Evolutionary conservation across 2,329 filamentous ascomycete species (phyloP), one percentile per base, ranked within the genome.

Genomic region (Calycina marina): DNA sequence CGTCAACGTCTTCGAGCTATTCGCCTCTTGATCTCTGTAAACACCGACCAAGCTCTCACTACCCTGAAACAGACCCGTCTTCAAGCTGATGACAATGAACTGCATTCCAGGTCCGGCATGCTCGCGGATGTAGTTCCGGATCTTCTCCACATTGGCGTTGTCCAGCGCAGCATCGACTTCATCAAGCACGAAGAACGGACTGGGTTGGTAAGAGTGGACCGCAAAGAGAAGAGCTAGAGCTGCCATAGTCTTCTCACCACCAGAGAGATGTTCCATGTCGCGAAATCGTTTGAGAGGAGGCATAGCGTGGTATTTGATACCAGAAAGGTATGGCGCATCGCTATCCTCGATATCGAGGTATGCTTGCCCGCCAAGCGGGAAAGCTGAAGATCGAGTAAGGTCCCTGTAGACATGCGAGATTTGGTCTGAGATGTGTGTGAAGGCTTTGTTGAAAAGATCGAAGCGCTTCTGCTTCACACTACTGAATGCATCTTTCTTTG

Each of bases 271-370:
- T 56, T 98, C 90, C 90, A 98, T 98, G 56, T 98, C 92, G 47
- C 90, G 73, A 70, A 98, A 98, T 28, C 90, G 84, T 62, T 98
- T 98, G 40, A 94, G 72, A 1, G 90, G 90, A 13, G 90, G 90
- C 86, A 96, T 98, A 40, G 90, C 92, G 54, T 96, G 86, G 58
- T 98, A 98, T 53, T 93, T 94, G 58, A 98, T 85, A 18, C 90
- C 90, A 25, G 82, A 84, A 4, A 94, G 71, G 55, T 96, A 98
- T 1, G 90, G 90, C 50, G 93, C 88, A 42, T 93, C 85, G n/a
- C 78, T 82, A 54, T 98, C 88, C 54, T 78, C 73, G 37, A 92
- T 86, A 51, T 94, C 86, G 29, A 98, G 74, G 52, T 93, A 93
- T 1, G 73, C 72, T 54, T 76, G 71, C 6, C 90, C 90, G 46